Base-by-base conservation (phyloP, 2,329 filamentous ascomycete genomes). In the Colletotrichum sp. region DNA sequence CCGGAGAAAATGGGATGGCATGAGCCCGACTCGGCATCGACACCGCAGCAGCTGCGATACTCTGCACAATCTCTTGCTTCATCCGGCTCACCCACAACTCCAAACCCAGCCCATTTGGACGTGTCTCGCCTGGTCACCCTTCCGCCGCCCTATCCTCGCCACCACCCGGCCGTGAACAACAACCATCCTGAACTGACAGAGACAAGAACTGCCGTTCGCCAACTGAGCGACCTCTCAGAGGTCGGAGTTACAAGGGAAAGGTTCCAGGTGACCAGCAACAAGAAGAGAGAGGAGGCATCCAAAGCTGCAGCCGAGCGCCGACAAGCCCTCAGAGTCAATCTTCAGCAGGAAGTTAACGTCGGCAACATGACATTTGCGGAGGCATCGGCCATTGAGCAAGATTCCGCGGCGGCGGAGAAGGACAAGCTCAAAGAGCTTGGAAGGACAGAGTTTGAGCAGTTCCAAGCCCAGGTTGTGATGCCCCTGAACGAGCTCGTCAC, bases 161-260 rank as follows among this genome's bases (percentile, higher is more conserved):
- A 98, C 81, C 94, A 98, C 80, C 97, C 97, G 10, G 97, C 97
- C 1, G 95, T 98, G 18, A 98, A 98, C 83, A 99, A 98, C 81
- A 97, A 92, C 79, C 97, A 99, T 81, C 97, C 97, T 0, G 94
- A 97, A 78, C 89, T 99, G n/a, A 90, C 93, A 0, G 89, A 92
- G 2, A 96, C 95, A 62, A 93, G 97, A 66, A 92, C 89, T 5
- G 90, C 92, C 0, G 94, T 98, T 24, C 92, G 96, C 16, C 89
- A 90, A 2, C 86, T 98, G 55, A 94, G 93, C 68, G 93, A 97
- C 79, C 86, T 98, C 66, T 88, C 90, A 18, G 94, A 97, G 80
- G 86, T 96, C 7, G 90, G 93, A 73, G 89, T 88, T 1, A 93
- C 93, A 2, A 95, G 96, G 81, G 89, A 92, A 83, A 90, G 81